Evolutionary conservation across 306 rosid species (phyloP), one percentile per base, ranked within the genome.

Genomic region (Vicia sativa): DNA sequence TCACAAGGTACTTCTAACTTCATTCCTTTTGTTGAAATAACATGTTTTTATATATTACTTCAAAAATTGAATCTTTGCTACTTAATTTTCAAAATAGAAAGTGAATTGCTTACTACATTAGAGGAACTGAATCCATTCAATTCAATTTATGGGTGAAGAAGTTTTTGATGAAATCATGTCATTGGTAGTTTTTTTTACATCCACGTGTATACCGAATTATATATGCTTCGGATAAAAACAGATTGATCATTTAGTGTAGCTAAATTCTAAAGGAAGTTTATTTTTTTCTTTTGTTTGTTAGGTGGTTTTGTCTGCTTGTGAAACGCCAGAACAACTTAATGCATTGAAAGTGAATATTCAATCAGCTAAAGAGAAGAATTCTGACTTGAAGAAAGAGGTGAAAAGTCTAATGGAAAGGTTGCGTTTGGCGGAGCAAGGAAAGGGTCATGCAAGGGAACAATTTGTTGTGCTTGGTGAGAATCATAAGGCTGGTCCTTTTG

Each of bases 401-500:
- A 79, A 77, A 66, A 76, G 59, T 41, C 83, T 91, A 23, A 81
- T 79, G 57, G 88, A 80, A 38, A 87, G 65, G 69, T 70, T 88
- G 59, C 84, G 84, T 77, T 53, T 79, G 52, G 83, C 89, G 14
- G 96, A 87, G 70, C 89, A 84, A 73, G 88, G 85, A 44, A 88
- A 82, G 57, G 82, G 86, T 65, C 84, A 85, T 25, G 97, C 96
- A 6, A 83, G 75, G 54, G 75, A 83, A 74, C 97, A 88, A 65
- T 74, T 81, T 76, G 75, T 83, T 31, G 77, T 72, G 62, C 69
- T 88, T n/a, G 91, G 87, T 35, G 84, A 86, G 65, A 84, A 80
- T 3, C 91, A 84, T 65, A 91, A 91, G 86, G 91, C 87, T 55
- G 97, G 97, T 35, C 87, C 91, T 14, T 81, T 86, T 70, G 92